These are phyloP conservation scores for Protea cynaroides DNA, from an alignment of 164 flowering plant species.

Conservation along the genomic window DNA sequence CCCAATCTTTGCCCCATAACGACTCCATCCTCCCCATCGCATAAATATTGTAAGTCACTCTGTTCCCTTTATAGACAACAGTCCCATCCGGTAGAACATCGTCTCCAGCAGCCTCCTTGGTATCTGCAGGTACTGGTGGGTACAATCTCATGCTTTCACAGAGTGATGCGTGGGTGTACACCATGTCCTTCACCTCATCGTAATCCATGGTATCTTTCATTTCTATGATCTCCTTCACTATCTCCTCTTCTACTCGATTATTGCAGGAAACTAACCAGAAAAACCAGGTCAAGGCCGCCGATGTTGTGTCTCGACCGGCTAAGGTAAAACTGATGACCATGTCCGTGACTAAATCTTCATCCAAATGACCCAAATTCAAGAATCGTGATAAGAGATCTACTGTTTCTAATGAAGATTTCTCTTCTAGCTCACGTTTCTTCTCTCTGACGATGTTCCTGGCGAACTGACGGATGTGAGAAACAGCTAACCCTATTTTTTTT, in stretches of 20 bases:
- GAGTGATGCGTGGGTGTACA: conserved; percentile 26
- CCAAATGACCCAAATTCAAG: conserved; percentile 7
- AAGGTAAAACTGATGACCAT: conserved; percentile 38
- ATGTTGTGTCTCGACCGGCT: conserved; percentile 50
- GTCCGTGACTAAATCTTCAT: conserved; percentile 17
- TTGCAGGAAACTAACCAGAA: conserved; percentile 33
- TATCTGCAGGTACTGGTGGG: conserved; percentile 28
- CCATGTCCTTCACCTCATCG: conserved; percentile 32
- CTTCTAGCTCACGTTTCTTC: conserved; percentile 3
- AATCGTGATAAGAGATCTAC: conserved; percentile 11
- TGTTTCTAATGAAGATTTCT: conserved; percentile 5
- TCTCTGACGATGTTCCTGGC: conserved; percentile 7
- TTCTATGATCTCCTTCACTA: conserved; percentile 25
- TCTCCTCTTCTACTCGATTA: conserved; percentile 24
- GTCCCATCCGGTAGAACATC: conserved; percentile 29
- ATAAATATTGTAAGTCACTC: conserved; percentile 22
- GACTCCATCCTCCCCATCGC: conserved; percentile 32
- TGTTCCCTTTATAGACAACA: conserved; percentile 21
- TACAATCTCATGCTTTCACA: conserved; percentile 34
- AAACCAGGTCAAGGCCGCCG: conserved; percentile 44
- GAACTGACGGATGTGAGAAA: conserved; percentile 10
- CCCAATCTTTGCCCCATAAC: conserved; percentile 28
- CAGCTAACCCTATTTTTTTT: conserved; percentile 14
- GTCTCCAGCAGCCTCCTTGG: conserved; percentile 19
- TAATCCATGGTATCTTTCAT: conserved; percentile 12